Conservation (phyloP, 371 early-diverging fungal genomes). For the Fennellomyces sp. region DNA sequence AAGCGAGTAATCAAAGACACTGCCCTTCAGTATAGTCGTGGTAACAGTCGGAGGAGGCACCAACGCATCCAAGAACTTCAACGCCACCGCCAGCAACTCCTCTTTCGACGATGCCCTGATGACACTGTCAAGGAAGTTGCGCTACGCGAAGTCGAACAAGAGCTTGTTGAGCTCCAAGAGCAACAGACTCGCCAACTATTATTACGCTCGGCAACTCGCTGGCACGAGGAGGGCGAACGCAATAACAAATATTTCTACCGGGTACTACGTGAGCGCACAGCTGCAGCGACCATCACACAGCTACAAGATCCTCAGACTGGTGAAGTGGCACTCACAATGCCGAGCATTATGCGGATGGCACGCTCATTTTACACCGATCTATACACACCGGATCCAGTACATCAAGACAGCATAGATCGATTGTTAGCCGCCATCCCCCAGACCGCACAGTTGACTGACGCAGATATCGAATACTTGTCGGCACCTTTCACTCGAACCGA, state of each 20-base stretch:
- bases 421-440: not conserved
- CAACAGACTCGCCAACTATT: conserved; percentile 4
- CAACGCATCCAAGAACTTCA: not conserved
- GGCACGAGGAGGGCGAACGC: conserved; percentile 29
- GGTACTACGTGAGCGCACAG: conserved; percentile 6
- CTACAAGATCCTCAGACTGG: conserved; percentile 2
- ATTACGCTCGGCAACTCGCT: conserved; percentile 13
- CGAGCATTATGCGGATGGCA: not conserved
- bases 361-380: not conserved
- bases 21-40: not conserved
- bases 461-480: too few species aligned
- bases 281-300: conserved; percentile 11
- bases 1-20: not conserved
- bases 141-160: not conserved
- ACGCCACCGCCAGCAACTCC: too few species aligned
- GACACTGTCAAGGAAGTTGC: too few species aligned
- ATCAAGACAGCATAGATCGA: not conserved
- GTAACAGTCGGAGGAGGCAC: not conserved
- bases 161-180: not conserved
- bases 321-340: not conserved
- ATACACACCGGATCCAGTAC: conserved; percentile 8
- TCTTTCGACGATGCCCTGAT: too few species aligned
- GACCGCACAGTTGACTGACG: not conserved
- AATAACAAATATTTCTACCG: conserved; percentile 29
- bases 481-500: too few species aligned